phyloP scores from a whole-genome alignment of 2,329 filamentous ascomycete genomes.

The Cyphellophora attinorum region DNA sequence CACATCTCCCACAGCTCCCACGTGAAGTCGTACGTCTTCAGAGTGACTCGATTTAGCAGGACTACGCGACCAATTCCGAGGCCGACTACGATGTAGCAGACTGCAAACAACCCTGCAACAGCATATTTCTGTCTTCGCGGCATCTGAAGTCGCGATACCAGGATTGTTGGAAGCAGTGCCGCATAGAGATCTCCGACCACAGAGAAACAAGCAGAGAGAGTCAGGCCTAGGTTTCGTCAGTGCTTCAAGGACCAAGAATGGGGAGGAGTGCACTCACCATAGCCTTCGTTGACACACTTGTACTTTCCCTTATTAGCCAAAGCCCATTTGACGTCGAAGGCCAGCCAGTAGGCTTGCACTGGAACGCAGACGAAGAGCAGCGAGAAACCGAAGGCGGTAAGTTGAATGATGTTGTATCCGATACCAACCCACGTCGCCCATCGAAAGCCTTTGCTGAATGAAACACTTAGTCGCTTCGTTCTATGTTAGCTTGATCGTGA shows the following conservation, averaged over 20 bases:
- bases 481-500: no score
- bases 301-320: slow-evolving; percentile 8
- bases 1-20: slow-evolving; percentile 16
- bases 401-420: slow-evolving; percentile 18
- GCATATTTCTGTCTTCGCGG: slow-evolving; percentile 14
- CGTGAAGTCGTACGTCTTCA: slow-evolving; percentile 15
- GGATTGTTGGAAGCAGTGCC: slow-evolving; percentile 14
- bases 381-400: slow-evolving; percentile 12
- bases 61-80: slow-evolving; percentile 14
- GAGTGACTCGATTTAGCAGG: slow-evolving; percentile 12
- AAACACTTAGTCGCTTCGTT: slow-evolving; percentile 16
- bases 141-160: slow-evolving; percentile 14
- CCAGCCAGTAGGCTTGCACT: slow-evolving; percentile 15
- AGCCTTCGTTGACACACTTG: slow-evolving; percentile 12
- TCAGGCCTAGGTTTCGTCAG: no score
- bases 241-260: no score
- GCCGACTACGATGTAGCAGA: slow-evolving; percentile 16
- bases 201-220: slow-evolving; percentile 12
- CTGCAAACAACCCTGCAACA: slow-evolving; percentile 14
- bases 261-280: no score
- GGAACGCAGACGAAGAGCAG: slow-evolving; percentile 14
- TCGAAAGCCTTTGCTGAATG: slow-evolving; percentile 13
- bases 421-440: slow-evolving; percentile 19
- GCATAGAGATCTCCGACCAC: slow-evolving; percentile 17
- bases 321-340: slow-evolving; percentile 13